phyloP scores from a whole-genome alignment of 371 early-diverging fungal genomes.

The Mucor plumbeus region DNA sequence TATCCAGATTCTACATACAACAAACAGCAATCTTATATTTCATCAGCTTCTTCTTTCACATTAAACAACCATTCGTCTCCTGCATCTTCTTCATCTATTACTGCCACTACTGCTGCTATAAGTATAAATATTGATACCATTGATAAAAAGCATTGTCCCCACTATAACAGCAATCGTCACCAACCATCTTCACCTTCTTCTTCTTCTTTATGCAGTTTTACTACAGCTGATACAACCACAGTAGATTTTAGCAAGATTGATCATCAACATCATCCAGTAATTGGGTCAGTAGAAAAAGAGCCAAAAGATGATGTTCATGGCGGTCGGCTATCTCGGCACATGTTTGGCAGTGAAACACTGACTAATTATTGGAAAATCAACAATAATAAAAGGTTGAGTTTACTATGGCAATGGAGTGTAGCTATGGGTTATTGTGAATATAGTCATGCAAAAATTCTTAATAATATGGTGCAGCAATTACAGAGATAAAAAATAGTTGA shows the following conservation, averaged over 20 bases:
- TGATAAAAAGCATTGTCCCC: neutral
- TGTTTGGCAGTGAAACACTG: neutral
- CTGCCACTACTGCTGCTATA: neutral
- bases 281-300: neutral
- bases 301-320: neutral
- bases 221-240: neutral
- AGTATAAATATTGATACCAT: neutral
- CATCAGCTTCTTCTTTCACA: neutral
- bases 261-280: neutral
- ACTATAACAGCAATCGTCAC: too few relatives aligned
- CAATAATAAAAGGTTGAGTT: slow-evolving; percentile 2
- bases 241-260: neutral
- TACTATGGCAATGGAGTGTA: slow-evolving; percentile 31
- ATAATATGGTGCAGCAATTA: neutral
- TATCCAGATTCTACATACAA: neutral
- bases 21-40: neutral
- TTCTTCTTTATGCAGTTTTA: neutral
- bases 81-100: slow-evolving; percentile 3
- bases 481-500: neutral
- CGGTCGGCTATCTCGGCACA: neutral
- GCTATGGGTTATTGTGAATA: slow-evolving; percentile 26
- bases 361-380: neutral
- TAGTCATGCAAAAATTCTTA: slow-evolving; percentile 13
- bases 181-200: neutral
- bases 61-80: neutral